Base-by-base conservation (phyloP, 2,329 filamentous ascomycete genomes). In the Scolecobasidium constrictum region DNA sequence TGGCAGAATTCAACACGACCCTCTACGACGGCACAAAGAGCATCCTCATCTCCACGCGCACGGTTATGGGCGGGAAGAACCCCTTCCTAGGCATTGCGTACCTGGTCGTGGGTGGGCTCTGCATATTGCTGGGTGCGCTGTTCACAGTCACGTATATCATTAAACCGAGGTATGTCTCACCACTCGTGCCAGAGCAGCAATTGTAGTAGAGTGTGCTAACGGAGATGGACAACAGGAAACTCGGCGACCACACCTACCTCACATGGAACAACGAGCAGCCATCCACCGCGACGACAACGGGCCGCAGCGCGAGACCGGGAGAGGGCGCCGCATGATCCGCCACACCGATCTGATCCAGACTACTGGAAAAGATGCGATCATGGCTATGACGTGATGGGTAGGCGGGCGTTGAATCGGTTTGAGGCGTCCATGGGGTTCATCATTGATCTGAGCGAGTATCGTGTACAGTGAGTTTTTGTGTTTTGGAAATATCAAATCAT, bases 11-110 rank as follows among this genome's bases (percentile, higher is more conserved):
- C 68, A 79, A 80, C 2, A 84, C 88, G 15, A 72, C 69, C 21
- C 64, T 76, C 39, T 96, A 90, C 59, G 79, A 81, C 51, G 90
- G 90, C 51, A 92, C 81, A 23, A 96, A 96, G 66, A 85, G 84
- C 26, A 81, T 96, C 47, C 71, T 95, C 42, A 80, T 96, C 54
- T 88, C 86, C 35, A 95, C 88, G 0, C 74, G 85, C 18, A 94
- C 86, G 13, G 83, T 94, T 47, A 88, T 98, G 73, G 92, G 92
- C 45, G 92, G 92, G 52, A 85, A 83, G 56, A 98, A 98, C 60
- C 83, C 86, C 19, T 96, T 95, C 72, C 75, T 96, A 40, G 92
- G 92, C 37, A 98, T 98, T 52, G 87, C 88, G 28, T 98, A 96
- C 63, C 73, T 96, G 20, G 86, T 94, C 13, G 86, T 98, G 9